Evolutionary conservation across 352 stramenopile genomes (phyloP).

Genomic region (Stramenopiles sp.): DNA sequence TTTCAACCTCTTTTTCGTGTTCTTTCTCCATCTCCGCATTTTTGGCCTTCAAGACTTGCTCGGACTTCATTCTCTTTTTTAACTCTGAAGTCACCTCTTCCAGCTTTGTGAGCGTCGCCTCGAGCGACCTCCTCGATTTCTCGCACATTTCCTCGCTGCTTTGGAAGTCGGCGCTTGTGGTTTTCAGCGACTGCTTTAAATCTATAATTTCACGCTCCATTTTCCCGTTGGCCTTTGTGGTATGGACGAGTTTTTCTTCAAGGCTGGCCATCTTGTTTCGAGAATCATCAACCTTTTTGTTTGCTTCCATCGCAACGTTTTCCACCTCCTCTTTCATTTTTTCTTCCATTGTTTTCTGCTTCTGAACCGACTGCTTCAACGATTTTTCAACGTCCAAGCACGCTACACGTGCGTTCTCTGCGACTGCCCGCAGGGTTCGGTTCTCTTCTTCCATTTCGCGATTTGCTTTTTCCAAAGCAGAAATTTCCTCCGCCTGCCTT

Average conservation of each 20-base stretch:
- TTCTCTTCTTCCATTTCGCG: slow-evolving; percentile 4
- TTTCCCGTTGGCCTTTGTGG: background rate
- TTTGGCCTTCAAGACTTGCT: slow-evolving; percentile 11
- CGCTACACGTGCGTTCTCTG: background rate
- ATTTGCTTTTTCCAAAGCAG: background rate
- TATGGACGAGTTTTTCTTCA: slow-evolving; percentile 1
- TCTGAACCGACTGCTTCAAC: background rate
- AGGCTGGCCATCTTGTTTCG: background rate
- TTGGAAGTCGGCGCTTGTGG: background rate
- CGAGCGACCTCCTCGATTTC: background rate
- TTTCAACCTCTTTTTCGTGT: background rate
- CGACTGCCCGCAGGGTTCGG: background rate
- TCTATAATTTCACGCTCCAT: slow-evolving; percentile 3
- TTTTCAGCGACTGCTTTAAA: background rate
- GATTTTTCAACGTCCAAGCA: background rate
- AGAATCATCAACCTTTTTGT: background rate
- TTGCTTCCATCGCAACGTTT: background rate
- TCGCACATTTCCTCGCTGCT: background rate
- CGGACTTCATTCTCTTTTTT: slow-evolving; percentile 9
- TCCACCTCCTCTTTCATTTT: background rate
- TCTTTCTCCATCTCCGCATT: background rate
- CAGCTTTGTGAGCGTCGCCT: background rate
- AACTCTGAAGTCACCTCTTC: background rate
- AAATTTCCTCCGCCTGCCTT: slow-evolving; percentile 10
- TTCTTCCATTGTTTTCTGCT: background rate